Evolutionary conservation across 2,329 filamentous ascomycete genomes (phyloP).

Genomic region (Colletotrichum agaves): DNA sequence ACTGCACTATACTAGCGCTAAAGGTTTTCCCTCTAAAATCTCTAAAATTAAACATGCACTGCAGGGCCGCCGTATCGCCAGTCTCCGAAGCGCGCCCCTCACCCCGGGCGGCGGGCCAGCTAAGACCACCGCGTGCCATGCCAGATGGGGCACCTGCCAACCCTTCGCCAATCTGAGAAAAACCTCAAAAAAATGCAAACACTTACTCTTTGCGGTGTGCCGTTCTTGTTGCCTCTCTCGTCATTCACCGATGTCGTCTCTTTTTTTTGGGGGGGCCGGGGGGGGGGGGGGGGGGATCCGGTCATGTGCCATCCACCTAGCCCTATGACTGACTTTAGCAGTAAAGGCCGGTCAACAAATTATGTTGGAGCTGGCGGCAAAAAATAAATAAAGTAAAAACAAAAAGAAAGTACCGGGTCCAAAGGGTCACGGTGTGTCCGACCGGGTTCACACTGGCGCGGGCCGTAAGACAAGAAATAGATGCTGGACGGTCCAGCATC

Average conservation of each 20-base stretch:
- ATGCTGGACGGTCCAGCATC: too few relatives aligned
- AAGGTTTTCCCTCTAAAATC: neutral
- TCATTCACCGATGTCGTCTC: neutral
- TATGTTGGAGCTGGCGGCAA: neutral
- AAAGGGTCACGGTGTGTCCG: constrained; percentile 22
- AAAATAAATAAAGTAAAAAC: neutral
- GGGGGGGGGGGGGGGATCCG: too few relatives aligned
- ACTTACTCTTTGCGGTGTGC: neutral
- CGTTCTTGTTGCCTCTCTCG: constrained; percentile 1
- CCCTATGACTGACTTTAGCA: constrained; percentile 13
- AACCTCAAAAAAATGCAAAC: constrained; percentile 6
- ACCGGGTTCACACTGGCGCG: neutral
- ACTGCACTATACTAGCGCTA: constrained; percentile 12
- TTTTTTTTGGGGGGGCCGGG: neutral
- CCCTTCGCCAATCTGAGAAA: constrained; percentile 27
- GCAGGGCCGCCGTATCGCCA: constrained; percentile 9
- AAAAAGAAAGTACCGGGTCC: neutral
- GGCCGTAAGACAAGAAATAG: neutral
- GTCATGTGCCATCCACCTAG: neutral
- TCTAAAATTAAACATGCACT: constrained; percentile 31
- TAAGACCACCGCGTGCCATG: neutral
- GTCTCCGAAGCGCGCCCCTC: neutral
- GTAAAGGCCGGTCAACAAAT: neutral
- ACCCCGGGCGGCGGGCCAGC: neutral
- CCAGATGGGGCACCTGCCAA: constrained; percentile 23